phyloP scores from a whole-genome alignment of 176 grass and related monocot genomes.

The Dactylis glomerata region DNA sequence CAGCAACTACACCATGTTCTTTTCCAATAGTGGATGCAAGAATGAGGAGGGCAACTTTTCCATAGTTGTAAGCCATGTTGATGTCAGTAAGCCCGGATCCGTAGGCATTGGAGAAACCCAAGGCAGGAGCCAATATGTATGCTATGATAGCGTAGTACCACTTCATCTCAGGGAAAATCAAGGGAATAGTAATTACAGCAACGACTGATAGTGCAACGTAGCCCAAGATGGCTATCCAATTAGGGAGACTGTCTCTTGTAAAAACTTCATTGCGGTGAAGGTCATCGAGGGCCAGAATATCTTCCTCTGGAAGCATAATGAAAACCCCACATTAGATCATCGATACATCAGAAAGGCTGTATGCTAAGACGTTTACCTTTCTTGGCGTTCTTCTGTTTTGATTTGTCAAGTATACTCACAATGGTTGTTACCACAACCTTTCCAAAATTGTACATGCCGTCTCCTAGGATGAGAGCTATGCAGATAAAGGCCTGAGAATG shows the following conservation, averaged over 20 bases:
- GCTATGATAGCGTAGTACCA: conserved; percentile 91
- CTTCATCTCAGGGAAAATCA: conserved; percentile 87
- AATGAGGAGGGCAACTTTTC: conserved; percentile 84
- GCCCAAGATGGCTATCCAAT: conserved; percentile 63
- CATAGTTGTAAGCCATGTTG: conserved; percentile 98
- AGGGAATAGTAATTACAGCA: conserved; percentile 58
- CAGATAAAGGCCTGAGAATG: conserved; percentile 81
- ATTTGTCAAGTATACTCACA: conserved; percentile 45
- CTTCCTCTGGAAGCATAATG: conserved; percentile 59
- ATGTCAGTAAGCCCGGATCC: conserved; percentile 94
- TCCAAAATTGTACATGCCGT: conserved; percentile 88
- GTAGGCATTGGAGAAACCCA: conserved; percentile 97
- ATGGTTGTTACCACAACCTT: conserved; percentile 59
- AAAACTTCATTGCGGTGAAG: conserved; percentile 76
- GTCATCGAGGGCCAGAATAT: conserved; percentile 31
- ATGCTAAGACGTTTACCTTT: conserved; percentile 55
- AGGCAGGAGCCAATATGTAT: conserved; percentile 75
- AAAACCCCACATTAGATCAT: conserved; percentile 5
- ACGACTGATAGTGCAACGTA: conserved; percentile 51
- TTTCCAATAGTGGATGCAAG: conserved; percentile 75
- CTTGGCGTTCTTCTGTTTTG: conserved; percentile 52
- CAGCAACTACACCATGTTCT: conserved; percentile 80
- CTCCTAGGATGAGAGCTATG: conserved; percentile 85
- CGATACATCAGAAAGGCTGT: neutral
- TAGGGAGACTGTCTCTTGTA: conserved; percentile 56